Conservation (phyloP, 75 land plant species). For the Cryptomeria japonica region DNA sequence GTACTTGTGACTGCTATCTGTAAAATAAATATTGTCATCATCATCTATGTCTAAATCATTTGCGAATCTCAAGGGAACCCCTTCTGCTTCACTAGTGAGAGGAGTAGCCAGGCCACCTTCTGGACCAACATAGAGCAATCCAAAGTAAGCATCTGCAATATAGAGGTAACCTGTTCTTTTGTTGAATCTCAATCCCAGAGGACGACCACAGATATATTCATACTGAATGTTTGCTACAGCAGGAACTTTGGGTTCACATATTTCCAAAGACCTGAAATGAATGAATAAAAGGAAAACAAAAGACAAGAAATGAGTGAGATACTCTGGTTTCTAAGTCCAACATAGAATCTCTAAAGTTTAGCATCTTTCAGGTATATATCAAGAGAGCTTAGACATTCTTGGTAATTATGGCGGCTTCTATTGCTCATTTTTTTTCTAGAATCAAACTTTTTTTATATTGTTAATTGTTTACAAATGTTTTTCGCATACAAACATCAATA, state of each 20-base stretch:
- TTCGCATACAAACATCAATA: no score
- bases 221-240: slow-evolving; percentile 1
- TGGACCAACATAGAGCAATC: slow-evolving; percentile 61
- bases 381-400: neutral
- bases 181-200: slow-evolving; percentile 72
- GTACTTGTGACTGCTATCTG: slow-evolving; percentile 73
- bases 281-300: neutral
- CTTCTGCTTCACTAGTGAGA: slow-evolving; percentile 52
- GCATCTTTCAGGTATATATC: neutral
- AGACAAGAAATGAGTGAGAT: neutral
- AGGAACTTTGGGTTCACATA: neutral
- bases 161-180: slow-evolving; percentile 56
- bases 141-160: slow-evolving; percentile 82
- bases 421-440: no score
- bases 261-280: neutral
- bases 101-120: slow-evolving; percentile 72
- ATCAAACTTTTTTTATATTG: no score
- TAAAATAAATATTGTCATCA: slow-evolving; percentile 79
- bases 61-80: slow-evolving; percentile 62
- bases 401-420: no score
- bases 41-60: slow-evolving; percentile 75
- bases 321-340: neutral
- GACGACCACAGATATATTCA: slow-evolving; percentile 68
- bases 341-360: neutral
- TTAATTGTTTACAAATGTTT: no score